These are phyloP conservation scores for Tuber microsphaerosporum DNA, from an alignment of 495 filamentous ascomycete genomes.

Conservation along the genomic window DNA sequence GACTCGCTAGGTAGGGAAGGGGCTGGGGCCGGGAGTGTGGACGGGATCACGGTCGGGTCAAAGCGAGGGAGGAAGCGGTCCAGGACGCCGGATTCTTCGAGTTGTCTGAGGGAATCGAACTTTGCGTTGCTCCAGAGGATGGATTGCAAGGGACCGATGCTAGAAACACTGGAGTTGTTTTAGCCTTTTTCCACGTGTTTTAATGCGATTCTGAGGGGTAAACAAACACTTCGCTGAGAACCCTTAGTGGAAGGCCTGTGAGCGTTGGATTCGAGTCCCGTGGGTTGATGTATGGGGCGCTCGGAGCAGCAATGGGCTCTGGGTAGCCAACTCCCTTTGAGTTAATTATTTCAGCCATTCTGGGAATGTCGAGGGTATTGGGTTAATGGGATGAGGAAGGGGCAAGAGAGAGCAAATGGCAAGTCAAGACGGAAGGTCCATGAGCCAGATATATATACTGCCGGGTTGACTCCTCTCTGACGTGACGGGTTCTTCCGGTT, in stretches of 20 bases:
- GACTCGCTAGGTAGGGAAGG: conserved; percentile 34
- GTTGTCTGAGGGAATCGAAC: conserved; percentile 56
- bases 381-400: not conserved
- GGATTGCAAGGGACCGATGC: conserved; percentile 51
- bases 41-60: conserved; percentile 78
- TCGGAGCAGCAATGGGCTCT: conserved; percentile 21
- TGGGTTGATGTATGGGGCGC: conserved; percentile 47
- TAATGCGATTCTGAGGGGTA: conserved; percentile 2
- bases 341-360: conserved; percentile 9
- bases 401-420: not conserved
- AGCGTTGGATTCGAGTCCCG: conserved; percentile 51
- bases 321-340: conserved; percentile 35
- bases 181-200: conserved; percentile 1
- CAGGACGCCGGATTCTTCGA: conserved; percentile 46
- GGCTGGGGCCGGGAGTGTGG: conserved; percentile 39
- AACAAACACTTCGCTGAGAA: conserved; percentile 51
- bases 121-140: conserved; percentile 70
- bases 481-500: not conserved
- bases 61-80: conserved; percentile 57
- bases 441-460: not conserved
- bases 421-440: not conserved
- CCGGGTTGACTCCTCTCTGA: not conserved
- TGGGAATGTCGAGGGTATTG: not conserved
- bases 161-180: conserved; percentile 48
- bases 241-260: conserved; percentile 48